Percentiles rank a stretch among this genome's conserved stretches.
Conservation (phyloP, 2,329 filamentous ascomycete species). For the Alternaria ventricosa region DNA sequence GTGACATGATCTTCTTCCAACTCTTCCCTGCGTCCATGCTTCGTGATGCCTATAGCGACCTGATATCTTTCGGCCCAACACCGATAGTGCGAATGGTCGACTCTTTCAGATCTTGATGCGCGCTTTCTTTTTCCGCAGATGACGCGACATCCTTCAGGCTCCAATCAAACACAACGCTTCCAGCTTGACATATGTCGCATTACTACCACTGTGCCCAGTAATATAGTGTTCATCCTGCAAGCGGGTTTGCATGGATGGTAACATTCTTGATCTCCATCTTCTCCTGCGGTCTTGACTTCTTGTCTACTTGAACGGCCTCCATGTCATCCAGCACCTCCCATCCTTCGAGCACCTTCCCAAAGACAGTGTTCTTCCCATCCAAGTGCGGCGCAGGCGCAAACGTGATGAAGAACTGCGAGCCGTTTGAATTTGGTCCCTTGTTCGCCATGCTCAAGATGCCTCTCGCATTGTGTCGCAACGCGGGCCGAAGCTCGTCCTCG, state of each 20-base stretch:
- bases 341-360: constrained; percentile 71
- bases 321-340: constrained; percentile 72
- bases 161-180: neutral
- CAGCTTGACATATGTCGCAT: constrained; percentile 21
- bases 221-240: constrained; percentile 59
- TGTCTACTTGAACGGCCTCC: constrained; percentile 75
- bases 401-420: constrained; percentile 81
- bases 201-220: constrained; percentile 32
- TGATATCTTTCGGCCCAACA: neutral
- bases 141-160: neutral
- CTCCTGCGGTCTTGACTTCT: constrained; percentile 76
- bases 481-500: constrained; percentile 79
- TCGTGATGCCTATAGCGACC: neutral
- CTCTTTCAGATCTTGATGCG: neutral
- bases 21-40: neutral
- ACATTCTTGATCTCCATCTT: constrained; percentile 70
- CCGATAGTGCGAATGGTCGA: neutral
- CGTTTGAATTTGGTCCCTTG: constrained; percentile 75
- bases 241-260: constrained; percentile 79
- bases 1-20: constrained; percentile 10
- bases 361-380: constrained; percentile 84
- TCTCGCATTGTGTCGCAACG: constrained; percentile 70
- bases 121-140: neutral
- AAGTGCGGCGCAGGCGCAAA: constrained; percentile 80
- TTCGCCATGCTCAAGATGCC: constrained; percentile 81